phyloP scores from a whole-genome alignment of 2,329 filamentous ascomycete species.

The Amauroascus niger region DNA sequence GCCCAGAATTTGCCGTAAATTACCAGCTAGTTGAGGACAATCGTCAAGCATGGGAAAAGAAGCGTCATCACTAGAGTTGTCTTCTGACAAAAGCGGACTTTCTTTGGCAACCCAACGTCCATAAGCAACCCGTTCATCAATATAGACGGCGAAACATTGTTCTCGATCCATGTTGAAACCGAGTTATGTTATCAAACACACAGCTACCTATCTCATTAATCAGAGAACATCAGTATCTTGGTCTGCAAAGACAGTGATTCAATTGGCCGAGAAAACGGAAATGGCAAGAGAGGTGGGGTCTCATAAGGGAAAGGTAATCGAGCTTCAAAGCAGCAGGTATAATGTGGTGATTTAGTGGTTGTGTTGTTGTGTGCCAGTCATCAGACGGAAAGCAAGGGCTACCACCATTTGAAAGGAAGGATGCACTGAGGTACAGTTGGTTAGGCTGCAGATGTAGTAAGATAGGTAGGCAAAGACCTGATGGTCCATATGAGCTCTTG shows the following conservation, averaged over 20 bases:
- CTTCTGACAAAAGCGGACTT: constrained; percentile 22
- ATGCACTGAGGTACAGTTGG: neutral
- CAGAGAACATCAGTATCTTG: neutral
- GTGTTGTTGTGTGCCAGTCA: neutral
- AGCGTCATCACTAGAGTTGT: constrained; percentile 22
- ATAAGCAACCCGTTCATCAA: constrained; percentile 38
- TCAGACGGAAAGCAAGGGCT: neutral
- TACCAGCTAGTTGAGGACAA: constrained; percentile 38
- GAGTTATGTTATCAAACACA: neutral
- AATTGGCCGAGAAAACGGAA: neutral
- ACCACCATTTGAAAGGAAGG: neutral
- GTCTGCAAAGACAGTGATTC: neutral
- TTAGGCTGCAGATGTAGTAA: neutral
- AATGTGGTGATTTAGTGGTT: neutral
- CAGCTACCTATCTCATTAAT: neutral
- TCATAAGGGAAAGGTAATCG: neutral
- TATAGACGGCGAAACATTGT: constrained; percentile 38
- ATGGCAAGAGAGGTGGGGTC: neutral
- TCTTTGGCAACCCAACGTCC: constrained; percentile 37
- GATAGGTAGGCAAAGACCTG: neutral
- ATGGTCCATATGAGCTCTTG: neutral
- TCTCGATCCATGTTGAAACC: constrained; percentile 32
- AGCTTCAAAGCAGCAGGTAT: neutral
- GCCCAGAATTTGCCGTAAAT: constrained; percentile 42
- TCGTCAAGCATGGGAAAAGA: constrained; percentile 29